phyloP scores from a whole-genome alignment of 139 green algal genomes.

The Edaphochlamys debaryana region DNA sequence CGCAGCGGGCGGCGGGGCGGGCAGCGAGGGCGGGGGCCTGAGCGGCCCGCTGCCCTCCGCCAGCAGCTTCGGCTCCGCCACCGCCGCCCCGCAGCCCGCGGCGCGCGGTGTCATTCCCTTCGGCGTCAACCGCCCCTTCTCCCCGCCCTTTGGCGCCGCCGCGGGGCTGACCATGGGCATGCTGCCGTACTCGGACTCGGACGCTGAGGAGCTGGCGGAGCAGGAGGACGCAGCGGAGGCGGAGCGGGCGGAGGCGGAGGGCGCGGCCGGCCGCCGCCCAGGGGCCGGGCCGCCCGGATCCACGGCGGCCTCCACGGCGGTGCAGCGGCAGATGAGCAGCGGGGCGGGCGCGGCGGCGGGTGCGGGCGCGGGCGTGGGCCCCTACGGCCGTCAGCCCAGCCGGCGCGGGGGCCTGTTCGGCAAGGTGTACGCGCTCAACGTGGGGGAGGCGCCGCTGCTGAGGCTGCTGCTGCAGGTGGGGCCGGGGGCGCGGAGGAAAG shows the following conservation, averaged over 20 bases:
- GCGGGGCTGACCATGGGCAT: no score
- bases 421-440: conserved; percentile 37
- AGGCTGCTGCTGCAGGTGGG: conserved; percentile 48
- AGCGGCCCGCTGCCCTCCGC: no score
- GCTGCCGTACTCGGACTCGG: background rate
- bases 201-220: background rate
- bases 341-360: no score
- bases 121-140: conserved; percentile 20
- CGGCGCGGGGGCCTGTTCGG: conserved; percentile 29
- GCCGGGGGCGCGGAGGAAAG: no score
- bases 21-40: background rate
- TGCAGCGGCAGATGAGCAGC: conserved; percentile 10
- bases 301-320: background rate
- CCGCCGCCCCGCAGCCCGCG: background rate
- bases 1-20: background rate
- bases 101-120: conserved; percentile 23
- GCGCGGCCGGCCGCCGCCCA: background rate
- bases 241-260: background rate
- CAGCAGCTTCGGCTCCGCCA: background rate
- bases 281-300: background rate
- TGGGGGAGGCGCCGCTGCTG: conserved; percentile 49
- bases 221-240: background rate
- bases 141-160: background rate
- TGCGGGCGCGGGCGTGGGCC: background rate
- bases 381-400: background rate